These are phyloP conservation scores for Paspalum vaginatum DNA, from an alignment of 176 grass and related monocot species.

Conservation along the genomic window DNA sequence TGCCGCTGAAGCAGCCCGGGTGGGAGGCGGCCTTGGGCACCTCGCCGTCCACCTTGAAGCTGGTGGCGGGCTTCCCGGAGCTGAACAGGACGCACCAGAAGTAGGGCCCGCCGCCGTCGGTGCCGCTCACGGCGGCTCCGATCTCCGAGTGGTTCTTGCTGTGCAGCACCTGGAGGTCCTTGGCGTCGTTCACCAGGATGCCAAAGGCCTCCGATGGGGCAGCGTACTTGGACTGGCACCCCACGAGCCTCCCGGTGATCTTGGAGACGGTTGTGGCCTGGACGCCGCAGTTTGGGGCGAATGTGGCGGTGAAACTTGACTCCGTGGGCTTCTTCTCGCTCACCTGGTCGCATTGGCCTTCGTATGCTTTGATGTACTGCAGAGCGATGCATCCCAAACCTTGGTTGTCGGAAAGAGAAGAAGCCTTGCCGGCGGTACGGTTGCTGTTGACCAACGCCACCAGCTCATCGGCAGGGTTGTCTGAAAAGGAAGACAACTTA, in stretches of 20 bases:
- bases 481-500: constrained; percentile 44
- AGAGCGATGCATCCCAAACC: constrained; percentile 91
- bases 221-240: constrained; percentile 68
- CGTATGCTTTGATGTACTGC: constrained; percentile 86
- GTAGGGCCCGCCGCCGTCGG: constrained; percentile 57
- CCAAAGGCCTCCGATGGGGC: constrained; percentile 56
- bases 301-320: constrained; percentile 64
- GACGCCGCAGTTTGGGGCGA: constrained; percentile 81
- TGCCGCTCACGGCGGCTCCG: constrained; percentile 72
- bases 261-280: constrained; percentile 61
- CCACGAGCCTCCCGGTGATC: constrained; percentile 80
- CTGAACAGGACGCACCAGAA: constrained; percentile 96
- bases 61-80: constrained; percentile 62
- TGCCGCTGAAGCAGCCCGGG: constrained; percentile 87
- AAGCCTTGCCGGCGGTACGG: constrained; percentile 74
- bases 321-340: constrained; percentile 73
- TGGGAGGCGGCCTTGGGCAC: constrained; percentile 61
- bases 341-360: constrained; percentile 71
- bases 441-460: constrained; percentile 78
- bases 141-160: constrained; percentile 81
- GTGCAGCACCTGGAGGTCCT: constrained; percentile 64
- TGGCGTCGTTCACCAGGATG: constrained; percentile 59
- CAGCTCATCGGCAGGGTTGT: constrained; percentile 81
- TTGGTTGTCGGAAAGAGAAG: constrained; percentile 61
- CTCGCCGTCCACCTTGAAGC: constrained; percentile 73